A percentile compares a stretch with the other conserved stretches of the same genome.
These are phyloP conservation scores for Chionographis japonica DNA, from an alignment of 106 monocot species.

Conservation along the genomic window DNA sequence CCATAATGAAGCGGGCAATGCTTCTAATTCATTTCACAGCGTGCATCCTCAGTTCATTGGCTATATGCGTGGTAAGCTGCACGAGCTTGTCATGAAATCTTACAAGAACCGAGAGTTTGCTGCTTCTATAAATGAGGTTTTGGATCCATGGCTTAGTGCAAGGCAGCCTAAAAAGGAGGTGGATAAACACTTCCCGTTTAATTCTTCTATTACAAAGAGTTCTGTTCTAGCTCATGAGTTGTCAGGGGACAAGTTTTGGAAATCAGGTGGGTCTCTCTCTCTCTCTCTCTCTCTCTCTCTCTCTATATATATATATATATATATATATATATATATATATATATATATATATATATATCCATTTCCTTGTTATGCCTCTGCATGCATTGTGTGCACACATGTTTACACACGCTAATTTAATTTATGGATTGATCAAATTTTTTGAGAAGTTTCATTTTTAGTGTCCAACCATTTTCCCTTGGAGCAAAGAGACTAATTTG, in stretches of 20 bases:
- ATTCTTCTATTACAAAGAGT: conserved; percentile 61
- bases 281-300: background rate
- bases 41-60: conserved; percentile 86
- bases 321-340: no score
- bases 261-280: conserved; percentile 44
- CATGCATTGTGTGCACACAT: no score
- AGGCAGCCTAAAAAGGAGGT: conserved; percentile 86
- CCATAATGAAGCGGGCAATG: background rate
- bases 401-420: no score
- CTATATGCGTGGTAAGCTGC: conserved; percentile 81
- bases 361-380: no score
- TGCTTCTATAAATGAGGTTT: conserved; percentile 86
- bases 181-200: conserved; percentile 68
- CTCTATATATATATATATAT: no score
- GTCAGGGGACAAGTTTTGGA: conserved; percentile 54
- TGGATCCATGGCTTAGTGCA: conserved; percentile 88
- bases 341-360: no score
- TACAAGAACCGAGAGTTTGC: conserved; percentile 96
- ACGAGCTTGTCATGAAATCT: conserved; percentile 97
- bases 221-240: conserved; percentile 44
- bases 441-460: no score
- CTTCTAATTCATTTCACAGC: conserved; percentile 45
- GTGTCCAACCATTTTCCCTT: no score
- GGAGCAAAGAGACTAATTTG: no score
- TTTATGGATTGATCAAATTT: no score